Conservation (phyloP, 2,329 filamentous ascomycete genomes). For the Aplosporella prunicola region DNA sequence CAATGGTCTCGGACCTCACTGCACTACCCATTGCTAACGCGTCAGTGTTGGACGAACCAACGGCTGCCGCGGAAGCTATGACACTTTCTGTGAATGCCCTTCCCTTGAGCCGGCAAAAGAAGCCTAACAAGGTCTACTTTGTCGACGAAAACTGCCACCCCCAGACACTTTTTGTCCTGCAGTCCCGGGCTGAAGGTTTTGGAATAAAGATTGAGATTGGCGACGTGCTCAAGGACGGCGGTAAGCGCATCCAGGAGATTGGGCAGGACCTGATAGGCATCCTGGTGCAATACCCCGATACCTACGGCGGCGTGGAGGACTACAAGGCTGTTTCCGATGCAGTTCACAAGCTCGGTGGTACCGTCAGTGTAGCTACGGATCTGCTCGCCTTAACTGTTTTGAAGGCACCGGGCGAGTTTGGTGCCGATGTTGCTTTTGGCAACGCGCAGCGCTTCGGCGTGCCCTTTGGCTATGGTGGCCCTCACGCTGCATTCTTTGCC, state of each 20-base stretch:
- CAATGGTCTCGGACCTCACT: conserved; percentile 79
- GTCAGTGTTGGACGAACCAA: conserved; percentile 81
- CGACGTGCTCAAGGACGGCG: conserved; percentile 58
- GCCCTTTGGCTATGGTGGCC: conserved; percentile 83
- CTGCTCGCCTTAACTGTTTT: conserved; percentile 77
- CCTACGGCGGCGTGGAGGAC: conserved; percentile 68
- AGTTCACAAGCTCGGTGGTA: conserved; percentile 67
- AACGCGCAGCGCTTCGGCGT: conserved; percentile 88
- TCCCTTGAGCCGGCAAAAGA: conserved; percentile 61
- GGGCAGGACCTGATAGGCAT: conserved; percentile 80
- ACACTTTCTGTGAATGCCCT: conserved; percentile 77
- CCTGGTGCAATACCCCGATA: conserved; percentile 91
- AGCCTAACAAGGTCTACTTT: conserved; percentile 68
- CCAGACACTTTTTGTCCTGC: conserved; percentile 75
- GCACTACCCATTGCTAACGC: conserved; percentile 83
- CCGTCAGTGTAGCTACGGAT: conserved; percentile 83
- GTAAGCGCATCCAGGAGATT: conserved; percentile 58
- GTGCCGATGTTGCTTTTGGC: conserved; percentile 90
- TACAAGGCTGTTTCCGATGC: conserved; percentile 64
- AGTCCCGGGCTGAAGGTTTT: conserved; percentile 82
- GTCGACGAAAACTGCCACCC: conserved; percentile 76
- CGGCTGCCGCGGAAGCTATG: conserved; percentile 92
- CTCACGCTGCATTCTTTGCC: conserved; percentile 95
- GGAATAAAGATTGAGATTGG: conserved; percentile 67
- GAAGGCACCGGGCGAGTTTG: conserved; percentile 86